These are phyloP conservation scores for Sporothrix luriei DNA, from an alignment of 2,329 filamentous ascomycete genomes.

Conservation along the genomic window DNA sequence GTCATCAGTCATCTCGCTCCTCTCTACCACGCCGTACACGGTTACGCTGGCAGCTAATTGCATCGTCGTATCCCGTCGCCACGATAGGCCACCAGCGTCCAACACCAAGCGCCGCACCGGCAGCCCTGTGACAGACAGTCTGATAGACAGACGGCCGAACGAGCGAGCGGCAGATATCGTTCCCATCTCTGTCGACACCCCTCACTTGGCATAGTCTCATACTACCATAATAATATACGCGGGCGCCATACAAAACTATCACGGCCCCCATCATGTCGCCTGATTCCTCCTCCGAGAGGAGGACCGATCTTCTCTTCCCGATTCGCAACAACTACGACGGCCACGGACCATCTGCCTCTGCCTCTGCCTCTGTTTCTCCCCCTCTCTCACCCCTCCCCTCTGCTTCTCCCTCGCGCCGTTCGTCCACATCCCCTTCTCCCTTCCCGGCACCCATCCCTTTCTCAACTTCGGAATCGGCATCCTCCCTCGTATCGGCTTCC, in stretches of 20 bases:
- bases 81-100: conserved; percentile 22
- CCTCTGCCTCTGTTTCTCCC: neutral
- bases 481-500: conserved; percentile 23
- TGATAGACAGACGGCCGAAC: neutral
- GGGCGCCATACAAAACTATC: conserved; percentile 27
- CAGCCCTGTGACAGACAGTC: conserved; percentile 7
- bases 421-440: neutral
- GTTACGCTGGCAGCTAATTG: conserved; percentile 22
- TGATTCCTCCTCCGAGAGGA: conserved; percentile 26
- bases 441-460: conserved; percentile 6
- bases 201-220: conserved; percentile 19
- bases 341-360: conserved; percentile 8
- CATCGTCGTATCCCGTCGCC: conserved; percentile 14
- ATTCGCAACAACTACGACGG: conserved; percentile 8
- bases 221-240: neutral
- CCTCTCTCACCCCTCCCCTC: neutral
- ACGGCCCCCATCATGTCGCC: conserved; percentile 33
- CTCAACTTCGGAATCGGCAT: conserved; percentile 18
- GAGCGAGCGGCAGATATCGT: conserved; percentile 21
- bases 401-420: neutral
- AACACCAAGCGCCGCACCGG: neutral
- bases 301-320: conserved; percentile 29
- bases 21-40: conserved; percentile 16
- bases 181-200: neutral
- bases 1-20: neutral